Base-by-base conservation (phyloP, 1,139 yeast genomes). In the Kodamaea anthophila region DNA sequence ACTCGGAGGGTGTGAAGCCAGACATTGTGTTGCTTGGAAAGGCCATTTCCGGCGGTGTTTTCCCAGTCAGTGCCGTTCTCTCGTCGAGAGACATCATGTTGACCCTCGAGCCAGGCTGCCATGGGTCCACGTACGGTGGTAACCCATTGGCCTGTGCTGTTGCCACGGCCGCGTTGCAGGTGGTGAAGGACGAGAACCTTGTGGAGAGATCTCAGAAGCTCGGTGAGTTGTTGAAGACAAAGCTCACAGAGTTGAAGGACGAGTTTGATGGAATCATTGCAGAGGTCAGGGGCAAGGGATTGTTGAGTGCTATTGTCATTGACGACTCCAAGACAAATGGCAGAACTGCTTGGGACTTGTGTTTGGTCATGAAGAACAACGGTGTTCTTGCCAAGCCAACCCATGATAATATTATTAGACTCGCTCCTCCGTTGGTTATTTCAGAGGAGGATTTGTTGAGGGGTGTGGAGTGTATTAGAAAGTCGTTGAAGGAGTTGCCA, bases 61-160 rank as follows among this genome's bases (percentile, higher is more conserved):
- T 84, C 40, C 96, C 97, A 18, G 94, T 87, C 14, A 82, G 94
- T 28, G 94, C 93, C 14, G 96, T 87, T 10, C 70, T 88, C 42
- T 81, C 96, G 3, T 83, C 94, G 21, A 77, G 67, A 47, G 94
- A 87, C 37, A 82, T 88, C 53, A 85, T 88, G 96, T 72, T 78
- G 43, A 78, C 88, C 44, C 74, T 88, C 47, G 86, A 84, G 44
- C 94, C 97, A 24, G 98, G 98, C 36, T 85, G 96, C 27, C 97
- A 88, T 58, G 98, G 97, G 31, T 88, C 96, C 26, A 88, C 98
- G 18, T 88, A 85, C 53, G 98, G 98, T 58, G 98, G 98, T 58
- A 91, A 87, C 64, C 96, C 98, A 41, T 74, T 88, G 53, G 88
- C 96, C 19, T 86, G 95, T 46, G 77, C 87, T 38, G 96, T 87